Conservation (phyloP, 768 basidiomycete genomes). For the Postia placenta region DNA sequence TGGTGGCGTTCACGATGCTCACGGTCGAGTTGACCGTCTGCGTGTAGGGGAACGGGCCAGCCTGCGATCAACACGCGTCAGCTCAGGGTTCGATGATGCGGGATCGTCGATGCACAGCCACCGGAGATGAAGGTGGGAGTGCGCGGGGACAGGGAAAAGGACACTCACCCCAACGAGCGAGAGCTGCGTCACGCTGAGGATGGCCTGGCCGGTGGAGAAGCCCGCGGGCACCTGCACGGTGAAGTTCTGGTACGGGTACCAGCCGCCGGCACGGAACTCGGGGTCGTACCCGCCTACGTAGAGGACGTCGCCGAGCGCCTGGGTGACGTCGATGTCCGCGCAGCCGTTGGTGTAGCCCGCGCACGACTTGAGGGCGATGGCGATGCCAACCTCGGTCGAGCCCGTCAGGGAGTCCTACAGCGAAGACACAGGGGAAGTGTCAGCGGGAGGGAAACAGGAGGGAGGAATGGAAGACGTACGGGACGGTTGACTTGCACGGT, state of each 20-base stretch:
- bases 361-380: slow-evolving; percentile 26
- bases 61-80: slow-evolving; percentile 6
- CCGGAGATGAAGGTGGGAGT: too few species aligned
- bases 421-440: not conserved
- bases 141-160: not conserved
- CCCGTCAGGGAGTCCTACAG: slow-evolving; percentile 18
- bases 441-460: not conserved
- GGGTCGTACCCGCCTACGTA: slow-evolving; percentile 26
- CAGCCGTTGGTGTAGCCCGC: slow-evolving; percentile 11
- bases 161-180: slow-evolving; percentile 16
- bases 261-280: slow-evolving; percentile 7
- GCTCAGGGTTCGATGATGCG: too few species aligned
- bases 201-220: slow-evolving; percentile 10
- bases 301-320: slow-evolving; percentile 24
- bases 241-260: slow-evolving; percentile 24
- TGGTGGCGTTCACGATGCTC: too few species aligned
- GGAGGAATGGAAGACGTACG: slow-evolving; percentile 15
- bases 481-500: slow-evolving; percentile 30
- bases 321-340: slow-evolving; percentile 13
- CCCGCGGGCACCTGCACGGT: slow-evolving; percentile 17
- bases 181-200: slow-evolving; percentile 18
- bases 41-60: slow-evolving; percentile 10
- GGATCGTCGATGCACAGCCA: too few species aligned
- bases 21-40: slow-evolving; percentile 15
- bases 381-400: slow-evolving; percentile 28